These are phyloP conservation scores for Papiliotrema nemorosa DNA, from an alignment of 1,284 basidiomycete genomes.

Conservation along the genomic window DNA sequence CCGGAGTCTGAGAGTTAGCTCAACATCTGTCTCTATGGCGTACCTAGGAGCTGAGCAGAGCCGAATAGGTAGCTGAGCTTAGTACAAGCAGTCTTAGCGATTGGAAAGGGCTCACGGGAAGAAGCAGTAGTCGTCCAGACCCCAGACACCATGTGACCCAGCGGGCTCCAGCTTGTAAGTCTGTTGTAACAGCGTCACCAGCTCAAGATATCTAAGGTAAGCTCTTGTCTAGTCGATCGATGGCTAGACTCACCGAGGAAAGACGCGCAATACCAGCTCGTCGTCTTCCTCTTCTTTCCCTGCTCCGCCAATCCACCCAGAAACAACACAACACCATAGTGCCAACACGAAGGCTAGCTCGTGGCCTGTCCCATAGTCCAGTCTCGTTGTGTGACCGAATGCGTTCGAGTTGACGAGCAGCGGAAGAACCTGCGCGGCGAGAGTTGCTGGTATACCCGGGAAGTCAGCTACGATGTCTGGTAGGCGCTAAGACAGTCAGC, in stretches of 20 bases:
- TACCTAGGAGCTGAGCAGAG: constrained; percentile 71
- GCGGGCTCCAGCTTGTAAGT: constrained; percentile 91
- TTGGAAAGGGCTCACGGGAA: constrained; percentile 53
- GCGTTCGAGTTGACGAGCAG: constrained; percentile 52
- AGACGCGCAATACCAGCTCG: constrained; percentile 49
- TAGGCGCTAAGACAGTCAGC: constrained; percentile 54
- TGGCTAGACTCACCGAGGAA: constrained; percentile 41
- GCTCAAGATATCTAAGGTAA: constrained; percentile 64
- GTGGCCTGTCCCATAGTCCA: constrained; percentile 97
- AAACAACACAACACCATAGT: constrained; percentile 52
- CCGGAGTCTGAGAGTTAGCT: constrained; percentile 16
- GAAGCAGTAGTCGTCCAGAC: constrained; percentile 90
- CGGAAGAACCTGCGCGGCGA: constrained; percentile 66
- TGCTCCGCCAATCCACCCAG: constrained; percentile 33
- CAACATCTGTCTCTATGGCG: not conserved
- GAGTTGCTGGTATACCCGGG: constrained; percentile 51
- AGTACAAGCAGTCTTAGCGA: not conserved
- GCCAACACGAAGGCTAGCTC: constrained; percentile 84
- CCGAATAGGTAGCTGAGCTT: constrained; percentile 72
- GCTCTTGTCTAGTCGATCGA: too few relatives aligned
- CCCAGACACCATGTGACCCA: constrained; percentile 97
- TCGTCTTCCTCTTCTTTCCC: constrained; percentile 40
- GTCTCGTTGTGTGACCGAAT: constrained; percentile 84
- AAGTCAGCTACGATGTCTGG: constrained; percentile 58
- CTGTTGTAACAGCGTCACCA: constrained; percentile 84